Conservation (phyloP, 345 rosid genomes). For the Geranium brycei region DNA sequence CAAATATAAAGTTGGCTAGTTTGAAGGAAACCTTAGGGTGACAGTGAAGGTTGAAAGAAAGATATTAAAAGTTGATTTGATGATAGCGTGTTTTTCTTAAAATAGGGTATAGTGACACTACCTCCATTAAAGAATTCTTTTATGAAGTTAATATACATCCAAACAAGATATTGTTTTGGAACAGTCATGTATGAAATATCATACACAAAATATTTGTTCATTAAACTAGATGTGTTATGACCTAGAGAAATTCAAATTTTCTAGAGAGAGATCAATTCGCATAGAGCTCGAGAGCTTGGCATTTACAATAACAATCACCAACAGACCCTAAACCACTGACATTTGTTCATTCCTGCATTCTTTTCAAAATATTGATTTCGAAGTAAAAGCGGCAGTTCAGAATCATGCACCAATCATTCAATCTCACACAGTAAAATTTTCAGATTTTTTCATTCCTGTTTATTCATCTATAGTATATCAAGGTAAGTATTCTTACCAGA, state of each 20-base stretch:
- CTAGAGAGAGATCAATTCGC: neutral
- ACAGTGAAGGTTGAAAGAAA: neutral
- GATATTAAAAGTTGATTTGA: neutral
- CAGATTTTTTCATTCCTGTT: too few relatives aligned
- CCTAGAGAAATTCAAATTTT: too few relatives aligned
- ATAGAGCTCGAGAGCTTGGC: neutral
- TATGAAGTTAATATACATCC: too few relatives aligned
- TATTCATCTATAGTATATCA: too few relatives aligned
- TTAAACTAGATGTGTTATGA: neutral
- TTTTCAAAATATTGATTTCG: too few relatives aligned
- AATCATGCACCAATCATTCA: neutral
- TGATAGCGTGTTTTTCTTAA: neutral
- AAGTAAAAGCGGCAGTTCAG: neutral
- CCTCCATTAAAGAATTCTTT: too few relatives aligned
- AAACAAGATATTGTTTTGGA: too few relatives aligned
- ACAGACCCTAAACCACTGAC: neutral
- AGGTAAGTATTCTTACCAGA: conserved; percentile 24
- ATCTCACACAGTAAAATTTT: neutral
- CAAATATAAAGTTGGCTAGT: conserved; percentile 2
- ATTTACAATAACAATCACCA: too few relatives aligned
- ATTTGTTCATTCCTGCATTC: too few relatives aligned
- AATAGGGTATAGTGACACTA: neutral
- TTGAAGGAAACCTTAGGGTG: neutral
- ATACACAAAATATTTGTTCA: too few relatives aligned
- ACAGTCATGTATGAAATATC: neutral